phyloP scores from a whole-genome alignment of 257 asterid species.

The Petunia axillaris region DNA sequence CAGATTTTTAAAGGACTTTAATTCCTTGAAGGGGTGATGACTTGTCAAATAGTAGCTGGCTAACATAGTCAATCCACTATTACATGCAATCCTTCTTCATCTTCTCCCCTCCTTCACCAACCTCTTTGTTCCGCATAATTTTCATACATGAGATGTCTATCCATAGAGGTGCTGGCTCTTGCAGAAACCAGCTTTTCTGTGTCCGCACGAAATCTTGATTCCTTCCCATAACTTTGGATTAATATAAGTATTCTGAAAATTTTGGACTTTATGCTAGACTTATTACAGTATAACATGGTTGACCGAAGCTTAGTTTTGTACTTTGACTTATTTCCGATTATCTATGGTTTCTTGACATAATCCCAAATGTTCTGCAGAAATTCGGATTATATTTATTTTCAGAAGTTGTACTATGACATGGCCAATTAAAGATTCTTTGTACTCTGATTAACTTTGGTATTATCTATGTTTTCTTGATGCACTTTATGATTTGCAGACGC shows the following conservation, averaged over 20 bases:
- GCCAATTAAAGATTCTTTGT: not conserved
- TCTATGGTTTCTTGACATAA: not conserved
- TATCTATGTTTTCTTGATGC: not conserved
- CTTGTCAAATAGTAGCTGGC: not conserved
- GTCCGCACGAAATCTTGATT: not conserved
- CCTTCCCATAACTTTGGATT: not conserved
- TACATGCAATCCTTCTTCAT: not conserved
- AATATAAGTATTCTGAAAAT: not conserved
- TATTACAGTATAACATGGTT: not conserved
- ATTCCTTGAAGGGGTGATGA: not conserved
- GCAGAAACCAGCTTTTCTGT: not conserved
- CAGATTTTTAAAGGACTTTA: not conserved
- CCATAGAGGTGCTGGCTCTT: not conserved
- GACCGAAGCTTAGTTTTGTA: not conserved
- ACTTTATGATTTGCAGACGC: constrained; percentile 62
- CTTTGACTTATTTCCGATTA: not conserved
- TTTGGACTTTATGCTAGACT: not conserved
- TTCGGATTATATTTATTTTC: not conserved
- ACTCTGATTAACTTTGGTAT: constrained; percentile 1
- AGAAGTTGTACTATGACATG: not conserved
- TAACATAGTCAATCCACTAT: not conserved
- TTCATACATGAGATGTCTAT: constrained; percentile 12
- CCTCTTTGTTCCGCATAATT: not conserved
- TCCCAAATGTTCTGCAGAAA: not conserved
- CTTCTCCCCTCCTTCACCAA: not conserved